A percentile compares a stretch with the other conserved stretches of the same genome.
These are phyloP conservation scores for Wickerhamomyces bisporus DNA, from an alignment of 805 yeast genomes.

Conservation along the genomic window DNA sequence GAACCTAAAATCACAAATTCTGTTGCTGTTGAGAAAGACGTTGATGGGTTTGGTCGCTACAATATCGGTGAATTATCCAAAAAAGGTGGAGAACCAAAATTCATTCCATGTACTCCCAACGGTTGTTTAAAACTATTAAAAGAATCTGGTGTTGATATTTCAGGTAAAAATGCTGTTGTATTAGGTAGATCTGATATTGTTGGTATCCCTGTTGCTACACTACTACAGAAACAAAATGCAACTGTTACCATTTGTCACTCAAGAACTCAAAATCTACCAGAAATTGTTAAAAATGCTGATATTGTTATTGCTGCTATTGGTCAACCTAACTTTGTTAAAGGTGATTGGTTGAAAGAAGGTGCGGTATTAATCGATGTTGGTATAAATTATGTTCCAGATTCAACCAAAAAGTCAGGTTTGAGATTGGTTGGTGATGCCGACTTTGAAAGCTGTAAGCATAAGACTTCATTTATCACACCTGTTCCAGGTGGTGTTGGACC, in stretches of 20 bases:
- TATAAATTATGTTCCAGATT: slow-evolving; percentile 67
- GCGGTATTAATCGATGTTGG: slow-evolving; percentile 80
- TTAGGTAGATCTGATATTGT: slow-evolving; percentile 84
- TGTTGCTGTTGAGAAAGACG: slow-evolving; percentile 65
- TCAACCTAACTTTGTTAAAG: slow-evolving; percentile 61
- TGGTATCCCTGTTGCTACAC: slow-evolving; percentile 72
- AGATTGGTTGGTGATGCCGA: slow-evolving; percentile 79
- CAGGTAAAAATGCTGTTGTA: slow-evolving; percentile 75
- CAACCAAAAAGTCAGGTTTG: slow-evolving; percentile 61
- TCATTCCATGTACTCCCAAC: slow-evolving; percentile 80
- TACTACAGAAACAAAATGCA: slow-evolving; percentile 66
- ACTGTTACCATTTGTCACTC: slow-evolving; percentile 77
- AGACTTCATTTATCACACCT: slow-evolving; percentile 69
- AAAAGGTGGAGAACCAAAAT: slow-evolving; percentile 64
- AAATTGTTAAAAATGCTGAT: slow-evolving; percentile 58
- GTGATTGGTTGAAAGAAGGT: slow-evolving; percentile 67
- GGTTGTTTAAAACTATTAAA: slow-evolving; percentile 66
- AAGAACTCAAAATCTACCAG: slow-evolving; percentile 46
- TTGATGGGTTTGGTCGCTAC: slow-evolving; percentile 77
- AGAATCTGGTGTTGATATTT: slow-evolving; percentile 47
- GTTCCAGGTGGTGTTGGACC: slow-evolving; percentile 94
- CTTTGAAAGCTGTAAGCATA: slow-evolving; percentile 46
- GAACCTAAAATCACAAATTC: slow-evolving; percentile 64
- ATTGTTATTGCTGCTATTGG: slow-evolving; percentile 79
- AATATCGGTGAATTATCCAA: slow-evolving; percentile 76